A percentile compares a stretch with the other conserved stretches of the same genome.
Evolutionary conservation across 768 basidiomycete species (phyloP).

Genomic region (Agrocybe chaxingu): DNA sequence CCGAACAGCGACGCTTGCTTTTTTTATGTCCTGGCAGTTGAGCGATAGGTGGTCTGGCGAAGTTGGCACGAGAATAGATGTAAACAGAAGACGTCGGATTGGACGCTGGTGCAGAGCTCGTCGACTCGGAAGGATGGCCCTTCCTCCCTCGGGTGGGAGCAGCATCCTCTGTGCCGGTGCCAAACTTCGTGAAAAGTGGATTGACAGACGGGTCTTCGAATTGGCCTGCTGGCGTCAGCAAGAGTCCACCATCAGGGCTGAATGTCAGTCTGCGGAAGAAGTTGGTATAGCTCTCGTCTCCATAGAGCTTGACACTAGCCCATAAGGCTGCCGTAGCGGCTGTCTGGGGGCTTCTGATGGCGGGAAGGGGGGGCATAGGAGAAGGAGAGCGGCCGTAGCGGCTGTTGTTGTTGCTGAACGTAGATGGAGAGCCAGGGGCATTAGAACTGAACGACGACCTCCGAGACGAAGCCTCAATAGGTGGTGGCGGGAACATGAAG

Average conservation of each 20-base stretch:
- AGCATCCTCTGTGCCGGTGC: conserved; percentile 32
- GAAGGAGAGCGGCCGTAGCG: conserved; percentile 82
- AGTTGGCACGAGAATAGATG: conserved; percentile 94
- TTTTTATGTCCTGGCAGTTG: conserved; percentile 97
- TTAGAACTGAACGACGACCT: conserved; percentile 80
- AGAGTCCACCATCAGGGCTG: conserved; percentile 89
- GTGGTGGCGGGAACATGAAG: conserved; percentile 65
- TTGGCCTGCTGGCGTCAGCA: conserved; percentile 94
- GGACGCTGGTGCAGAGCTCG: conserved; percentile 28
- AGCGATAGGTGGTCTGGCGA: conserved; percentile 88
- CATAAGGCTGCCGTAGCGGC: conserved; percentile 33
- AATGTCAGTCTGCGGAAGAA: conserved; percentile 95
- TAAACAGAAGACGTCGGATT: conserved; percentile 68
- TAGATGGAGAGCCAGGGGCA: conserved; percentile 71
- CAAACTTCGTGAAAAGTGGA: conserved; percentile 14
- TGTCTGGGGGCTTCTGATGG: conserved; percentile 68
- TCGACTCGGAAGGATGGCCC: conserved; percentile 37
- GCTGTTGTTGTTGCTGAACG: conserved; percentile 37
- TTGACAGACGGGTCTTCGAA: conserved; percentile 87
- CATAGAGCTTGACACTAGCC: conserved; percentile 81
- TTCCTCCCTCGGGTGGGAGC: conserved; percentile 60
- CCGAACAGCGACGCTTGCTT: conserved; percentile 88
- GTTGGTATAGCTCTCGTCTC: conserved; percentile 92
- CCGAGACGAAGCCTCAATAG: conserved; percentile 55
- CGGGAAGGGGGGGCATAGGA: conserved; percentile 90